Base-by-base conservation (phyloP, 192 early-diverging fungal genomes). In the Entomortierella lignicola region DNA sequence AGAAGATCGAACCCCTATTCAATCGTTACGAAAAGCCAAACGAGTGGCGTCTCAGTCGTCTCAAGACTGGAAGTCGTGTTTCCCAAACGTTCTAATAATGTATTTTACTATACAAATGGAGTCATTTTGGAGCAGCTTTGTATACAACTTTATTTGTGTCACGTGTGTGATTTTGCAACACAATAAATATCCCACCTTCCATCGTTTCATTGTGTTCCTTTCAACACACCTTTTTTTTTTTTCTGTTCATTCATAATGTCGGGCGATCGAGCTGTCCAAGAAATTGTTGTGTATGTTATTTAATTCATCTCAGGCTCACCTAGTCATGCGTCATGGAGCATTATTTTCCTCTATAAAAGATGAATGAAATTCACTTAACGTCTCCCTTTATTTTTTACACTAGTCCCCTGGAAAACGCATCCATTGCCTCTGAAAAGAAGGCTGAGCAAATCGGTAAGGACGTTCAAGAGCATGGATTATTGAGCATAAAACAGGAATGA, bases 11-110 rank as follows among this genome's bases (percentile, higher is more conserved):
- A 85, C 97, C 97, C 18, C 80, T 99, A 56, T 95, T 85, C 80
- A 96, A 94, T 84, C 89, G 91, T 67, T 97, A 93, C 85, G 96
- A 98, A 73, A 94, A 96, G 77, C 95, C 95, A 21, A 93, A 98
- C 82, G 96, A 97, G 71, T 99, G 97, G 97, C 90, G 98, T 51
- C 91, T 99, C 69, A 91, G 90, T 79, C 85, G 87, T 10, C 87
- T 92, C 52, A 91, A 92, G 71, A 87, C 89, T 61, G 89, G 89
- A 60, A 84, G 84, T 54, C 85, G 91, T 34, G 85, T 89, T 63
- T 93, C 90, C 54, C 94, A 95, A 73, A 95, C 93, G 4, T 95
- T 95, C 57, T 79, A 69, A 20, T 31, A 27, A n/a, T n/a, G n/a
- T n/a, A n/a, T n/a, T n/a, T n/a, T n/a, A n/a, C n/a, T n/a, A n/a